Conservation (phyloP, 306 rosid species). For the Macrotyloma uniflorum region DNA sequence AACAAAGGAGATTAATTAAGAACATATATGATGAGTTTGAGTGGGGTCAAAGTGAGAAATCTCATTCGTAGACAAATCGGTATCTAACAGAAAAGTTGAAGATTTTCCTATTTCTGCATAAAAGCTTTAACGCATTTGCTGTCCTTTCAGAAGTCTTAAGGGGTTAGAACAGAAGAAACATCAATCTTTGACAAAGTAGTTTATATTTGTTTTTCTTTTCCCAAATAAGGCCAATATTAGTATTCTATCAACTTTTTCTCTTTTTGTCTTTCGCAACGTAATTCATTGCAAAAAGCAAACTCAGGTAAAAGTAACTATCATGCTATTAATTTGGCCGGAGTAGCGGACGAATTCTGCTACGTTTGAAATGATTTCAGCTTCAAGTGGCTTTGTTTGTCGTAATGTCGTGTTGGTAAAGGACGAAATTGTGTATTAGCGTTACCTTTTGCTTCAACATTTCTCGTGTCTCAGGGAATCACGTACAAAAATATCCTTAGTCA, state of each 20-base stretch:
- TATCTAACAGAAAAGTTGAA: not conserved
- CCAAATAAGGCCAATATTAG: not conserved
- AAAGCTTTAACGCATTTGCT: not conserved
- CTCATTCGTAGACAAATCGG: not conserved
- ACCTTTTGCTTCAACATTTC: constrained; percentile 34
- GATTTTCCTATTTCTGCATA: not conserved
- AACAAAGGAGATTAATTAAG: not conserved
- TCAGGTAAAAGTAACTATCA: constrained; percentile 37
- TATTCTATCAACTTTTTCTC: not conserved
- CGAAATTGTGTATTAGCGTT: not conserved
- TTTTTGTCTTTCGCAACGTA: constrained; percentile 19
- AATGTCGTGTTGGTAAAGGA: constrained; percentile 37
- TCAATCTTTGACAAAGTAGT: not conserved
- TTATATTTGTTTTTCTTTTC: not conserved
- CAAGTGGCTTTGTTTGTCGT: not conserved
- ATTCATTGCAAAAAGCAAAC: constrained; percentile 33
- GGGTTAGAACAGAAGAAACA: constrained; percentile 12
- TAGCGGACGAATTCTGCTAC: not conserved
- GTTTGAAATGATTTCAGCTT: constrained; percentile 1
- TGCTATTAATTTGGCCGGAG: constrained; percentile 18
- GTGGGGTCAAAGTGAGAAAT: not conserved
- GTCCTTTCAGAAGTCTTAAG: not conserved
- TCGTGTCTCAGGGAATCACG: constrained; percentile 43
- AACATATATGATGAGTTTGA: not conserved
- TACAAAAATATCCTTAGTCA: constrained; percentile 18